phyloP scores from a whole-genome alignment of 495 filamentous ascomycete genomes.

The Gamarada debralockiae region DNA sequence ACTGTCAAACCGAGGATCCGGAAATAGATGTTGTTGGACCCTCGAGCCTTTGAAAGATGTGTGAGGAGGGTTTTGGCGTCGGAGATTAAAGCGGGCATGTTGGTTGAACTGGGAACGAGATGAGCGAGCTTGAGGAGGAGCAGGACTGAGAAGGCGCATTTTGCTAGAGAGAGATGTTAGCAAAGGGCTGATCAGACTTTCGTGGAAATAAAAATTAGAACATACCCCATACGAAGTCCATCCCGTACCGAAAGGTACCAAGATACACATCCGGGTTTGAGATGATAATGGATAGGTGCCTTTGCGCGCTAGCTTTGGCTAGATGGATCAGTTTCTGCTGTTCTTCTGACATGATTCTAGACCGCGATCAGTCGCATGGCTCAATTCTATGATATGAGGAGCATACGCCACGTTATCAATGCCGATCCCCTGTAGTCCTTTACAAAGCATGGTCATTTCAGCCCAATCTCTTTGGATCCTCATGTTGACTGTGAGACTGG shows the following conservation, averaged over 20 bases:
- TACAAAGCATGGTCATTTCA: conserved; percentile 46
- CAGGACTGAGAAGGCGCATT: conserved; percentile 50
- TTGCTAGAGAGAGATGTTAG: conserved; percentile 25
- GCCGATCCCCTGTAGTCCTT: conserved; percentile 42
- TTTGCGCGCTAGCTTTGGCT: conserved; percentile 44
- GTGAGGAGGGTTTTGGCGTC: conserved; percentile 40
- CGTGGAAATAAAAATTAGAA: background rate
- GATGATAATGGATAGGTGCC: conserved; percentile 44
- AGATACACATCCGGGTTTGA: conserved; percentile 40
- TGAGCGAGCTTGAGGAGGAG: conserved; percentile 47
- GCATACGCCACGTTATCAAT: conserved; percentile 40
- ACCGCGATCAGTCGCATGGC: background rate
- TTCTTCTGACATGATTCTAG: conserved; percentile 34
- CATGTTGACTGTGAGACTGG: conserved; percentile 35
- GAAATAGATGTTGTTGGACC: conserved; percentile 35
- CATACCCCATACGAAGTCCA: conserved; percentile 52
- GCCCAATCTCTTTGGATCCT: conserved; percentile 43
- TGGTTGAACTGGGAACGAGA: conserved; percentile 39
- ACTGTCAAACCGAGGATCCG: conserved; percentile 35
- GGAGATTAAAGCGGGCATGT: conserved; percentile 36
- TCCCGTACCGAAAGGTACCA: conserved; percentile 45
- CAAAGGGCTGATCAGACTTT: too few species aligned
- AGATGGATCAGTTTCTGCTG: conserved; percentile 39
- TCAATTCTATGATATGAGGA: background rate
- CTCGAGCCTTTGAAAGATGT: conserved; percentile 36